phyloP scores from a whole-genome alignment of 148 eudicot genomes.

The Amaranthus palmeri region DNA sequence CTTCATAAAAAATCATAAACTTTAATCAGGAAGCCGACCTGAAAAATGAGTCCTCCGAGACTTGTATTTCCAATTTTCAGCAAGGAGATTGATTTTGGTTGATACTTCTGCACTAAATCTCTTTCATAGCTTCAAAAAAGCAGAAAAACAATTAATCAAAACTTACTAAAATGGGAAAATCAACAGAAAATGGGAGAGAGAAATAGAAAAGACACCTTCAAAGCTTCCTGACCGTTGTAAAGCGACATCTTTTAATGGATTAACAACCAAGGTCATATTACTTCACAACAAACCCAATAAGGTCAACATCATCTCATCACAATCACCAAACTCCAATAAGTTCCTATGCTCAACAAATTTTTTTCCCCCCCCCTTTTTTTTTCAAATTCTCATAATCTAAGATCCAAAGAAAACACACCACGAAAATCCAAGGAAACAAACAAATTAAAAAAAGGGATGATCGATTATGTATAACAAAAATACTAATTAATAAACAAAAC shows the following conservation, averaged over 20 bases:
- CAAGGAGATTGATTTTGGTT: neutral
- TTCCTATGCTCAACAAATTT: neutral
- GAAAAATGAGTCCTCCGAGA: slow-evolving; percentile 75
- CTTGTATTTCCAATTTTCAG: slow-evolving; percentile 17
- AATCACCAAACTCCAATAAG: slow-evolving; percentile 1
- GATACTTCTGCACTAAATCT: slow-evolving; percentile 3
- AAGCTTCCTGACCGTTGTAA: slow-evolving; percentile 96
- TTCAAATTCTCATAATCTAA: neutral
- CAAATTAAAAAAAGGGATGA: neutral
- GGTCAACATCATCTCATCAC: slow-evolving; percentile 35
- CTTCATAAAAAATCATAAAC: neutral
- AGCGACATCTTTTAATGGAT: slow-evolving; percentile 59
- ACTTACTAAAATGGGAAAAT: neutral
- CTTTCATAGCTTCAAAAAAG: slow-evolving; percentile 62
- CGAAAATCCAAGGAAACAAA: neutral
- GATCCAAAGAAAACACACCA: neutral
- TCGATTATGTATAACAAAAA: too few relatives aligned
- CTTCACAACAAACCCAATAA: slow-evolving; percentile 37
- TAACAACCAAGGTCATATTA: slow-evolving; percentile 47
- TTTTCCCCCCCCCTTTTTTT: too few relatives aligned
- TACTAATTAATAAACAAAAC: too few relatives aligned
- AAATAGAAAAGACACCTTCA: slow-evolving; percentile 48
- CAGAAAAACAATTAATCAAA: slow-evolving; percentile 3
- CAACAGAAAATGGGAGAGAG: neutral
- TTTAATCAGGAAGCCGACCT: slow-evolving; percentile 31